Evolutionary conservation across 208 protist genomes (phyloP).

Genomic region (Acanthamoeba triangularis): DNA sequence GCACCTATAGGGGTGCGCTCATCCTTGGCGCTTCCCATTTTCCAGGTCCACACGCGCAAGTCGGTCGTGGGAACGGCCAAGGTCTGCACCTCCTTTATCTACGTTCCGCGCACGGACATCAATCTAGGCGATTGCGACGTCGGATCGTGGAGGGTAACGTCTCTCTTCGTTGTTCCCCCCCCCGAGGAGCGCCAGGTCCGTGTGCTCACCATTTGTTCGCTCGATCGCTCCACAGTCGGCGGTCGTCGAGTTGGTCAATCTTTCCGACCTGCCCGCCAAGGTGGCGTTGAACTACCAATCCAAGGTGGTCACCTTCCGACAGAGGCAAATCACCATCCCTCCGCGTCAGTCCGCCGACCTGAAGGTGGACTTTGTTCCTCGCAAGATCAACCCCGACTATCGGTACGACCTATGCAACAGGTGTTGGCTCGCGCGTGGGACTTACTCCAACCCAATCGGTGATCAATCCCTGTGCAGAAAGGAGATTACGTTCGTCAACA

Average conservation of each 20-base stretch:
- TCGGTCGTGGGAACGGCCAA: constrained; percentile 70
- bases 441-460: not conserved
- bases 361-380: constrained; percentile 79
- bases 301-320: constrained; percentile 82
- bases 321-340: constrained; percentile 67
- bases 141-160: constrained; percentile 45
- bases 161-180: not conserved
- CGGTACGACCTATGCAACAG: not conserved
- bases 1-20: not conserved
- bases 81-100: constrained; percentile 82
- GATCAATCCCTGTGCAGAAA: constrained; percentile 75
- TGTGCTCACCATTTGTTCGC: not conserved
- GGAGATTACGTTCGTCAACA: constrained; percentile 87
- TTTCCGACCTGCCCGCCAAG: constrained; percentile 82
- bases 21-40: not conserved
- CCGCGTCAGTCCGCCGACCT: constrained; percentile 77
- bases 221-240: not conserved
- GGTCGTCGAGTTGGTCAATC: constrained; percentile 78
- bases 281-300: constrained; percentile 78
- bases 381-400: constrained; percentile 86
- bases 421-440: not conserved
- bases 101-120: constrained; percentile 70
- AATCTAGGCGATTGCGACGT: constrained; percentile 86
- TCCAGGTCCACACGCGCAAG: constrained; percentile 65
- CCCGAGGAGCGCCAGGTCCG: not conserved